Evolutionary conservation across 306 rosid species (phyloP).

Genomic region (Cicer arietinum): DNA sequence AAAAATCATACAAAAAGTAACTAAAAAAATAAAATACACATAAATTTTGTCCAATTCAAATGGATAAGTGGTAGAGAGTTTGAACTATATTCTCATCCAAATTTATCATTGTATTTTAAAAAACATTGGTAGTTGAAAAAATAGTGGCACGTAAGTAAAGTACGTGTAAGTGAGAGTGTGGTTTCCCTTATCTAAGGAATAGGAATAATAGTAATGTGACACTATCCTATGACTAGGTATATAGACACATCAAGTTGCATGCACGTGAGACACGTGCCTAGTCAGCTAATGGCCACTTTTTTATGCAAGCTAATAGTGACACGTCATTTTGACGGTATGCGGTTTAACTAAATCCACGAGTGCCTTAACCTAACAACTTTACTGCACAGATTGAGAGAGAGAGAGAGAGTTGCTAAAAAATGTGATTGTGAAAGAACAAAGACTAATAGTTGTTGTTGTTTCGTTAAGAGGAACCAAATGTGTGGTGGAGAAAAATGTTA

Average conservation of each 20-base stretch:
- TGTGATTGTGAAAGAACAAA: no score
- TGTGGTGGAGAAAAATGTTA: no score
- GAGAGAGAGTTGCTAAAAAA: not conserved
- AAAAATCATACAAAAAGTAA: no score
- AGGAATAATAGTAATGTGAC: constrained; percentile 1
- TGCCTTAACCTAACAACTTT: no score
- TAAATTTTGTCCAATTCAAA: no score
- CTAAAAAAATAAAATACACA: no score
- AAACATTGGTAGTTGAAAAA: no score
- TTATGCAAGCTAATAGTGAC: not conserved
- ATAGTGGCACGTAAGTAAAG: constrained; percentile 14
- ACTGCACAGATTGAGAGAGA: not conserved
- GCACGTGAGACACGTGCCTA: constrained; percentile 46
- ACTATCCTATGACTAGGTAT: not conserved
- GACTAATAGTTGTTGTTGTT: no score
- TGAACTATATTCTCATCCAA: no score
- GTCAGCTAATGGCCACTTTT: constrained; percentile 18
- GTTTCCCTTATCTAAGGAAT: not conserved
- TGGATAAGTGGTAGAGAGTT: no score
- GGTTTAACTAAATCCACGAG: constrained; percentile 6
- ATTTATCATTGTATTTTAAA: no score
- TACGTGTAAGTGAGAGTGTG: constrained; percentile 5
- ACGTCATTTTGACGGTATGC: not conserved
- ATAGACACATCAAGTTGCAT: constrained; percentile 28
- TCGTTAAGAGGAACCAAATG: no score